Evolutionary conservation across 129 eudicot species (phyloP), one percentile per base, ranked within the genome.

Genomic region (Pittosporum tobira): DNA sequence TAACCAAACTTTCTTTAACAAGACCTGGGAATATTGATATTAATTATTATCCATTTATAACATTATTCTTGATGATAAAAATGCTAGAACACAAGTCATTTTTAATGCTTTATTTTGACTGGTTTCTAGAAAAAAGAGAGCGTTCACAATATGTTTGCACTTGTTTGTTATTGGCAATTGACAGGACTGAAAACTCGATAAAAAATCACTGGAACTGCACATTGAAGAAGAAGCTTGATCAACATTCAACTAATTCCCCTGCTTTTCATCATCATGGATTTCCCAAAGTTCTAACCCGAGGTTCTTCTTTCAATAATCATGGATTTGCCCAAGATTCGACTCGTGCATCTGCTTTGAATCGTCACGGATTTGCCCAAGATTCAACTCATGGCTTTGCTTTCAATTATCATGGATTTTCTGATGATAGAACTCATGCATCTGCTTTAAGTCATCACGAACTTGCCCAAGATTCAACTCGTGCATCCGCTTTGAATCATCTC

Each of bases 121-220:
- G 15, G 15, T 40, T 40, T 40, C 46, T 40, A 40, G 14, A 10
- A 40, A 40, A 3, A 40, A 14, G 46, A 14, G 14, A 40, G 14
- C 16, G 46, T 40, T 40, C 46, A 40, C 18, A n/a, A 11, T 14
- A 13, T 13, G n/a, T 40, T 10, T 14, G n/a, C 45, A 36, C 36
- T 51, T 64, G 43, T 65, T 52, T 16, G 44, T 42, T 26, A 24
- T 38, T 61, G 34, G 42, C 31, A 28, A 21, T 49, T 11, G 16
- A 63, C 62, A 82, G 89, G 82, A 71, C 79, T 13, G 89, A 72
- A 22, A 82, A 82, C 44, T 63, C 84, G 1, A 74, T 82, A 22
- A 82, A 82, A 66, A 82, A 82, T 51, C 82, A 75, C 48, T 82
- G 89, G 84, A 82, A 82, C 58, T 64, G 85, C 79, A 64, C 79